Evolutionary conservation across 2,329 filamentous ascomycete genomes (phyloP), one percentile per base, ranked within the genome.

Genomic region (Pseudocercospora pini-densiflorae): DNA sequence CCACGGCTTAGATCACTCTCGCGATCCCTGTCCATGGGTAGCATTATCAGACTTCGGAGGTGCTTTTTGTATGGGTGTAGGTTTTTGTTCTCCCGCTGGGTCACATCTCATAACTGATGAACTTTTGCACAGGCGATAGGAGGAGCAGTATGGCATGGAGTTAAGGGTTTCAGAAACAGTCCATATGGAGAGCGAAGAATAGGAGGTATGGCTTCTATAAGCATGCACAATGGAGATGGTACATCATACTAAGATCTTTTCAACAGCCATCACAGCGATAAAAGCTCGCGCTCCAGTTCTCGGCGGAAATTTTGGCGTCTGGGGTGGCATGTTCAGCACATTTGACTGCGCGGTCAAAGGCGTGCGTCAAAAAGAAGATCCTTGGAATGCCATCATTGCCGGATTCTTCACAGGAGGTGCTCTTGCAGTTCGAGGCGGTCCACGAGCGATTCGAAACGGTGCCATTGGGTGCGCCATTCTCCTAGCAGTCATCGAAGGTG

Each of bases 341-440:
- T 98, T 94, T 77, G 95, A 99, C 83, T 99, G 95, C 84, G 92
- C 94, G 23, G 92, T 97, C 69, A 99, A 98, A 86, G 94, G 94
- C 65, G 84, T 85, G 72, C 76, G 80, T 43, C 92, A 95, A 86
- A 98, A 97, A 89, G 95, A 99, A 81, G 95, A 98, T 79, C 93
- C 95, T 14, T 98, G 93, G 84, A 98, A 98, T 83, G 93, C 94
- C 76, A 98, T 99, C 79, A 96, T 94, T 74, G 95, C 94, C 49
- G 95, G 95, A 62, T 97, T 97, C 86, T 94, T 97, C 81, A 98
- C 95, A 4, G 94, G 93, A 76, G 95, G 95, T 73, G 89, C 94
- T 31, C 86, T 99, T 36, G 95, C 95, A 60, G 90, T 98, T 69
- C 89, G 95, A 82, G 95, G 95, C 75, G 95, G 95, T 66, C 90